Percentiles rank a stretch among this genome's conserved stretches.
These are phyloP conservation scores for Alnus rubra DNA, from an alignment of 306 rosid species.

Conservation along the genomic window DNA sequence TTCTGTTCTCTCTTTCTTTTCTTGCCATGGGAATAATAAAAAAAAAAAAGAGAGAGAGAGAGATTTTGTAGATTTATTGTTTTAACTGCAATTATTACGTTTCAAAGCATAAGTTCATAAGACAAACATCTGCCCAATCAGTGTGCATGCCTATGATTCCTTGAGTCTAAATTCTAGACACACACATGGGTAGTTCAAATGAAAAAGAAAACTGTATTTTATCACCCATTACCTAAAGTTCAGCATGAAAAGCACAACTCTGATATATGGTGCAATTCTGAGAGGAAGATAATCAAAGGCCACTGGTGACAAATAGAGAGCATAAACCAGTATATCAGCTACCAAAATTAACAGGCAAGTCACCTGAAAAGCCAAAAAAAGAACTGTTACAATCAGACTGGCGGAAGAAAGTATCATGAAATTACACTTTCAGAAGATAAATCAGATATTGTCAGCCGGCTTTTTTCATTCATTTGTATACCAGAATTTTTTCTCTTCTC, in stretches of 20 bases:
- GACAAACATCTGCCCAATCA: slow-evolving; percentile 1
- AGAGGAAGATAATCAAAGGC: slow-evolving; percentile 76
- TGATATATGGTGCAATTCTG: slow-evolving; percentile 90
- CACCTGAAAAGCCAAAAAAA: slow-evolving; percentile 54
- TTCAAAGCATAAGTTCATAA: not conserved
- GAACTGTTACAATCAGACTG: slow-evolving; percentile 26
- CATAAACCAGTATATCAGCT: slow-evolving; percentile 72
- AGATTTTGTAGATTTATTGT: not conserved
- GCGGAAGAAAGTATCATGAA: slow-evolving; percentile 10
- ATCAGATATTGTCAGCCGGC: not conserved
- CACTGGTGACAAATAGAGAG: slow-evolving; percentile 66
- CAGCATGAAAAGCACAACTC: slow-evolving; percentile 82
- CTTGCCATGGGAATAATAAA: not conserved
- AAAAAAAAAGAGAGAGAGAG: too few species aligned
- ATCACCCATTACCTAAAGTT: slow-evolving; percentile 66
- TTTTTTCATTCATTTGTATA: not conserved
- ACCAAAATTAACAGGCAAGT: slow-evolving; percentile 56
- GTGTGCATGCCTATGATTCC: not conserved
- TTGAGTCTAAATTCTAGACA: not conserved
- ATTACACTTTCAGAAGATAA: slow-evolving; percentile 6
- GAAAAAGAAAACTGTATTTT: not conserved
- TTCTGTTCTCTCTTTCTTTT: not conserved
- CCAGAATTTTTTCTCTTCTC: slow-evolving; percentile 6
- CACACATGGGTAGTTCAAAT: not conserved
- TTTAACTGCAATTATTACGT: not conserved